A percentile compares a stretch with the other conserved stretches of the same genome.
Evolutionary conservation across 176 grass and related monocot genomes (phyloP).

Genomic region (Musa itinerans): DNA sequence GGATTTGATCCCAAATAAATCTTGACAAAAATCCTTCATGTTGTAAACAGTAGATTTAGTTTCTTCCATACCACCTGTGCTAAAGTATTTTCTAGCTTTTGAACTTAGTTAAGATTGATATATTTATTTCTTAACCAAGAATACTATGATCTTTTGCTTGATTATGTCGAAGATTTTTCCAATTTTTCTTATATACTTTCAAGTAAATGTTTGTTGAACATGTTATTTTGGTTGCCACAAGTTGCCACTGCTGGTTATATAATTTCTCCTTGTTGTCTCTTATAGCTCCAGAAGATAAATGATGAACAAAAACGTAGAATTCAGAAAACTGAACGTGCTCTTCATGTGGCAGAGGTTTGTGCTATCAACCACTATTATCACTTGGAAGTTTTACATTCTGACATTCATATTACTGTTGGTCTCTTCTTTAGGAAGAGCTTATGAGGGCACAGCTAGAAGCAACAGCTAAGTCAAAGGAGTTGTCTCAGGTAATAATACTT

Average conservation of each 20-base stretch:
- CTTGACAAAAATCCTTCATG: too few relatives aligned
- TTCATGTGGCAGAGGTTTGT: constrained; percentile 14
- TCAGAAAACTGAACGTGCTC: neutral
- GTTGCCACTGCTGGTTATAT: neutral
- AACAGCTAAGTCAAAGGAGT: constrained; percentile 2
- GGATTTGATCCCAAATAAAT: too few relatives aligned
- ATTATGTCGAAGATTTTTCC: neutral
- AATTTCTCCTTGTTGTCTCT: neutral
- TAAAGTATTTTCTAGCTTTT: neutral
- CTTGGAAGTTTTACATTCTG: neutral
- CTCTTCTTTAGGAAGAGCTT: constrained; percentile 8
- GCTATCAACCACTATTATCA: neutral
- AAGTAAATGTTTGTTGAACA: neutral
- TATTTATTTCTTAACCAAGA: neutral
- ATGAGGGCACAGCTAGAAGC: constrained; percentile 6
- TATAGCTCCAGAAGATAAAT: constrained; percentile 10
- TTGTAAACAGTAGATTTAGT: neutral
- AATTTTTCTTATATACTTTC: neutral
- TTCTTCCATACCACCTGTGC: neutral
- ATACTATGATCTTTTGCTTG: neutral
- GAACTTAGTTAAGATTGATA: neutral
- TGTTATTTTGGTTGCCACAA: neutral
- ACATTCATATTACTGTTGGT: neutral
- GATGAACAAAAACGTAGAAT: constrained; percentile 11
- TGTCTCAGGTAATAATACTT: neutral